These are phyloP conservation scores for Selaginella tamariscina DNA, from an alignment of 75 land plant genomes.

Conservation along the genomic window DNA sequence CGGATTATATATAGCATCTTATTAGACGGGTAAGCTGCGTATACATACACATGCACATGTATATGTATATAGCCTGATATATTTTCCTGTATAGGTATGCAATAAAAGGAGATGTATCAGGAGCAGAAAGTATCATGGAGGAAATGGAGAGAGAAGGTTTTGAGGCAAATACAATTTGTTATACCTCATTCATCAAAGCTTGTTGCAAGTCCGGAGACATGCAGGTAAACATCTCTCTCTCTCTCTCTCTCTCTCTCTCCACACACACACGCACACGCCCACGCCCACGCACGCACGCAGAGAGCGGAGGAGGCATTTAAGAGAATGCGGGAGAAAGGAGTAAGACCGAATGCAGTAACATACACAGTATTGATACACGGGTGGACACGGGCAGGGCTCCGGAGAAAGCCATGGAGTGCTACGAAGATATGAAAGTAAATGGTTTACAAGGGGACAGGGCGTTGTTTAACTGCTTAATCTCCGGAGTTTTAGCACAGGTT, in stretches of 20 bases:
- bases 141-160: slow-evolving; percentile 79
- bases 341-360: slow-evolving; percentile 75
- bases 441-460: slow-evolving; percentile 83
- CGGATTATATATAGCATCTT: slow-evolving; percentile 75
- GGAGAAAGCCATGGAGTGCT: slow-evolving; percentile 81
- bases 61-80: not conserved
- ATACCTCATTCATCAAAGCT: slow-evolving; percentile 89
- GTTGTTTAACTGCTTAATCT: slow-evolving; percentile 78
- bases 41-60: not conserved
- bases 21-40: slow-evolving; percentile 82
- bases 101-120: slow-evolving; percentile 95
- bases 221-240: no score
- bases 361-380: slow-evolving; percentile 80
- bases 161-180: slow-evolving; percentile 69
- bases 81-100: slow-evolving; percentile 57
- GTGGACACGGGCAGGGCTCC: slow-evolving; percentile 87
- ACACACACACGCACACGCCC: no score
- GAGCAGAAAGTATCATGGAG: slow-evolving; percentile 80
- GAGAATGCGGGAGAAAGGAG: slow-evolving; percentile 62
- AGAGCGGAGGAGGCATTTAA: slow-evolving; percentile 52
- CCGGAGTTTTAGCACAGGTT: no score
- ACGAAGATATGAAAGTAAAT: slow-evolving; percentile 57
- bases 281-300: no score
- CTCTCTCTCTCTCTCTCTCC: no score
- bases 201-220: slow-evolving; percentile 94